Evolutionary conservation across 1,139 yeast genomes (phyloP), one percentile per base, ranked within the genome.

Genomic region (Zygosaccharomyces sapae): DNA sequence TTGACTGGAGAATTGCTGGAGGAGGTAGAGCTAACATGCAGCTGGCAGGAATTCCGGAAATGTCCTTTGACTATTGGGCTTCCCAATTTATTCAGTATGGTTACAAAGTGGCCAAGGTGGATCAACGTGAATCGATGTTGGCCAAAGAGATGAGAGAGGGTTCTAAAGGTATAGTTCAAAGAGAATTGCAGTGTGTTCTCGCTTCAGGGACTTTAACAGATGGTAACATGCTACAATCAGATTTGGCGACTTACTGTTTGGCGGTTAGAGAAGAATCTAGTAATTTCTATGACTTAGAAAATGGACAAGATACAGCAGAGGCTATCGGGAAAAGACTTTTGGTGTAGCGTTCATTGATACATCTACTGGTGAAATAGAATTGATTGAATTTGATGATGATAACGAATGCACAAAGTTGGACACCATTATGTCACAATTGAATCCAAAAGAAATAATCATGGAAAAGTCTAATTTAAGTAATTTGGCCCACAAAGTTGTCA

Each of bases 1-100:
- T 92, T 66, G 97, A 92, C 62, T 76, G 90, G 62, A 90, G 89
- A 64, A 79, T 92, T 45, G 98, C 98, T 1, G 97, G 97, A 33
- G 96, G 97, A 41, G 97, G 97, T 10, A 76, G 98, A 56, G 98
- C 98, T 29, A 92, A 92, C 64, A 92, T 94, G 97, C 84, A 90
- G 60, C 72, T 92, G 51, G 97, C 97, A 1, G 99, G 99, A 52
- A 86, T 92, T 44, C 98, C 99, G 0, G 98, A 92, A 66, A 90
- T 90, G 96, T 86, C 96, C 0, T 92, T 92, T 68, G 96, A 90
- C 57, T 85, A 86, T 64, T 94, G 98, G 98, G 97, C 98, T 5
- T 81, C 92, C 43, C 88, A 90, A 48, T 92, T 94, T 63, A 86
- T 92, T 48, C 85, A 89, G 48, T 83, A 83, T 62, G 98, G 98